Conservation (phyloP, 2,329 filamentous ascomycete species). For the Monosporascus sp. region DNA sequence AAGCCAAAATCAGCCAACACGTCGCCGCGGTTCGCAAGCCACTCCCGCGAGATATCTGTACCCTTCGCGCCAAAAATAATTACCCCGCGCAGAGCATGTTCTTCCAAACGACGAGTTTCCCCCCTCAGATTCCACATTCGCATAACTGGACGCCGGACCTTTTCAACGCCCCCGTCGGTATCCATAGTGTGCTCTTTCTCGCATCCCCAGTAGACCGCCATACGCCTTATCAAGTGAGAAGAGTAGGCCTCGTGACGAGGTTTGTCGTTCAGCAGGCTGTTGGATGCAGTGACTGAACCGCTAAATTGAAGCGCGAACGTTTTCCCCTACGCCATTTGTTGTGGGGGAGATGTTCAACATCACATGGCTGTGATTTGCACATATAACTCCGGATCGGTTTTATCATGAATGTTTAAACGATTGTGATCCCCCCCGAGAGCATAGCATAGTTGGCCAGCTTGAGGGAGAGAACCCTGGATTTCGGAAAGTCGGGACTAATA, state of each 20-base stretch:
- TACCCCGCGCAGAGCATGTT: background rate
- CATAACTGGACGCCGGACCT: background rate
- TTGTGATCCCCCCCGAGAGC: slow-evolving; percentile 35
- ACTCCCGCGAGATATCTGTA: too few species aligned
- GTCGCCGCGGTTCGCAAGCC: background rate
- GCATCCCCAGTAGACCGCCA: background rate
- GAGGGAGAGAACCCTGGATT: slow-evolving; percentile 47
- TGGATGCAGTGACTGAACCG: too few species aligned
- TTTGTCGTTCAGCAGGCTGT: too few species aligned
- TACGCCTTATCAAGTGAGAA: background rate
- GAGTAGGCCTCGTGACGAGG: background rate
- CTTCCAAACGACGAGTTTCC: background rate
- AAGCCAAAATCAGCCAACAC: background rate
- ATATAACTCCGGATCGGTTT: background rate
- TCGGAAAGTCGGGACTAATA: slow-evolving; percentile 50
- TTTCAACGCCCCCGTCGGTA: background rate
- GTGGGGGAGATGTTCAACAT: background rate
- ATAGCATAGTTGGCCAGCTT: slow-evolving; percentile 54
- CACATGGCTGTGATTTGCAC: background rate
- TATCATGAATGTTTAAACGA: slow-evolving; percentile 18
- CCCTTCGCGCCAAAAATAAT: background rate
- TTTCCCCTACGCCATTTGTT: too few species aligned
- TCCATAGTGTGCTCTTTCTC: background rate
- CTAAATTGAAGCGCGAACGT: too few species aligned
- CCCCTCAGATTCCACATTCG: background rate